A percentile compares a stretch with the other conserved stretches of the same genome.
Evolutionary conservation across 2,329 filamentous ascomycete species (phyloP).

Genomic region (Calonectria pteridis): DNA sequence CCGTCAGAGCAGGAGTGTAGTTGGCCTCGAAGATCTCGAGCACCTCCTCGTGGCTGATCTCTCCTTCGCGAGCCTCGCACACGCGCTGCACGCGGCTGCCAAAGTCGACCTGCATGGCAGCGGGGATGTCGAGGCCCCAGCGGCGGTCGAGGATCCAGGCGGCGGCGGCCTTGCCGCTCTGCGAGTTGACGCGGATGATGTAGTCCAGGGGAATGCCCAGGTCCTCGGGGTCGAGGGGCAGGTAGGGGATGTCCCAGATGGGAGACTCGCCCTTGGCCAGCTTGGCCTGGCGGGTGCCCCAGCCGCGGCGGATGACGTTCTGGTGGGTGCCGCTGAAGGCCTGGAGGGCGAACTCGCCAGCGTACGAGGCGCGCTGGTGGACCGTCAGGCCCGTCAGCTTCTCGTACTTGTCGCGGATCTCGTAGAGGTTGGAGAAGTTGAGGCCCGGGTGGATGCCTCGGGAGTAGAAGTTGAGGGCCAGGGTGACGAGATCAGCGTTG

Average conservation of each 20-base stretch:
- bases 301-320: slow-evolving; percentile 7
- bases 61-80: slow-evolving; percentile 84
- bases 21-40: slow-evolving; percentile 86
- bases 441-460: slow-evolving; percentile 88
- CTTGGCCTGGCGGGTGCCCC: not conserved
- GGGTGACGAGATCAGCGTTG: slow-evolving; percentile 94
- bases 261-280: not conserved
- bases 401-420: slow-evolving; percentile 90
- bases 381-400: slow-evolving; percentile 95
- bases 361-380: slow-evolving; percentile 90
- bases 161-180: slow-evolving; percentile 93
- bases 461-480: slow-evolving; percentile 94
- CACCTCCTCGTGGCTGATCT: slow-evolving; percentile 88
- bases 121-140: slow-evolving; percentile 91
- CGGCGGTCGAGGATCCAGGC: slow-evolving; percentile 94
- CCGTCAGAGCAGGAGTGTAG: slow-evolving; percentile 73
- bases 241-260: slow-evolving; percentile 85
- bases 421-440: slow-evolving; percentile 91
- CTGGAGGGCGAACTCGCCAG: slow-evolving; percentile 89
- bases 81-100: slow-evolving; percentile 86
- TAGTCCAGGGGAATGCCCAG: slow-evolving; percentile 98
- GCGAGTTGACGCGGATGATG: slow-evolving; percentile 98
- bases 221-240: slow-evolving; percentile 91
- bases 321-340: slow-evolving; percentile 95
- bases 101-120: slow-evolving; percentile 92